Evolutionary conservation across 2,329 filamentous ascomycete species (phyloP), one percentile per base, ranked within the genome.

Genomic region (Penicillium sp.): DNA sequence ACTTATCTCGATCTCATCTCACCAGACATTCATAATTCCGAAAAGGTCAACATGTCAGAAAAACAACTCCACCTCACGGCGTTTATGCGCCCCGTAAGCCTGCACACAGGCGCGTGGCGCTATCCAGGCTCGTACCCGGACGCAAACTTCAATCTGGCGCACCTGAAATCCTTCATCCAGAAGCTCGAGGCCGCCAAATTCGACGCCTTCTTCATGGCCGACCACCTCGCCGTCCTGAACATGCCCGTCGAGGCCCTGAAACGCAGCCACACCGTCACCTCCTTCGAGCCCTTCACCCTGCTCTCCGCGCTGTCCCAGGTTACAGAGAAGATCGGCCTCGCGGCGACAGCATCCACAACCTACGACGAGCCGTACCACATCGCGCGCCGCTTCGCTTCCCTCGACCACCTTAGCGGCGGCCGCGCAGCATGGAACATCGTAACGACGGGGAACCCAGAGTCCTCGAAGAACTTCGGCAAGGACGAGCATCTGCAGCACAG

Each of bases 141-240:
- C 59, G 84, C 84, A 57, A 87, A 86, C 73, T 86, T 86, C 79
- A 85, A 85, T 65, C 78, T 86, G 15, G 71, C 75, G 21, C 83
- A 86, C 64, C 73, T 86, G 5, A 82, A 81, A 51, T 76, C 78
- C 0, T 86, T 86, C 66, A 84, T 84, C 50, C 79, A 84, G 66
- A 84, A 82, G 61, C 77, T 85, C 1, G 83, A 85, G 67, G 78
- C 75, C 7, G 83, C 83, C 64, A 85, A 85, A 58, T 85, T 85
- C 65, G 83, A 85, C 65, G 83, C 83, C 44, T 85, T 85, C 71
- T 85, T 85, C 75, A 84, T 85, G 82, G 83, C 83, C 0, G 83
- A 85, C 63, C 82, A 85, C 64, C 74, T 85, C 0, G 83, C 82
- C 3, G 83, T 86, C 2, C 68, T 85, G 48, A 85, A 86, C 64